phyloP scores from a whole-genome alignment of 495 filamentous ascomycete genomes.

The Lasiosphaeriaceae sp. region DNA sequence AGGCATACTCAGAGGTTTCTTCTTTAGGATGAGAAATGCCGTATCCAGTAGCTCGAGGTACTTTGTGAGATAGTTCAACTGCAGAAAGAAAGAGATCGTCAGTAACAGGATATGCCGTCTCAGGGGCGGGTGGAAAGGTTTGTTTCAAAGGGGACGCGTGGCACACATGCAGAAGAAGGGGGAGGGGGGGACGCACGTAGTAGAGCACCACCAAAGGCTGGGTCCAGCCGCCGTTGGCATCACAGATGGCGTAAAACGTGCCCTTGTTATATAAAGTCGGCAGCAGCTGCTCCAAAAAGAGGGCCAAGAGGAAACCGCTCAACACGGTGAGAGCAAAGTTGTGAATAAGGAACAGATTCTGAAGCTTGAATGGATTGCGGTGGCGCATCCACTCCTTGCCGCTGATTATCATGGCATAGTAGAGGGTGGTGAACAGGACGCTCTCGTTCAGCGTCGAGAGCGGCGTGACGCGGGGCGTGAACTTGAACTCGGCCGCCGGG shows the following conservation, averaged over 20 bases:
- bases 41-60: conserved; percentile 79
- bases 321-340: neutral
- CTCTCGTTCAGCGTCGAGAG: conserved; percentile 1
- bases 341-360: conserved; percentile 1
- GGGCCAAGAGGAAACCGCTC: neutral
- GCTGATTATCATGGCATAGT: conserved; percentile 6
- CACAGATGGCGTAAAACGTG: neutral
- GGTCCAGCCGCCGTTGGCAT: neutral
- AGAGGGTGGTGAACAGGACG: neutral
- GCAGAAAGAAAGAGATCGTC: no score
- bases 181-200: neutral
- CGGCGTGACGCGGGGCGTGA: neutral
- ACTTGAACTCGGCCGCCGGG: conserved; percentile 1
- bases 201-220: neutral
- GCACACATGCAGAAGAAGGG: neutral
- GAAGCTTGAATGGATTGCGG: conserved; percentile 3
- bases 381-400: conserved; percentile 3
- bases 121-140: neutral
- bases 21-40: conserved; percentile 77
- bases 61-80: conserved; percentile 62
- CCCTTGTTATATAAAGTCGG: neutral
- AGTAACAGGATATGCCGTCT: no score
- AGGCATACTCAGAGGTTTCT: conserved; percentile 76
- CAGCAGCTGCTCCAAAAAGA: neutral
- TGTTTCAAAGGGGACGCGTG: neutral